Evolutionary conservation across 1,139 yeast species (phyloP).

Genomic region (Hemisphaericaspora xylofermentans): DNA sequence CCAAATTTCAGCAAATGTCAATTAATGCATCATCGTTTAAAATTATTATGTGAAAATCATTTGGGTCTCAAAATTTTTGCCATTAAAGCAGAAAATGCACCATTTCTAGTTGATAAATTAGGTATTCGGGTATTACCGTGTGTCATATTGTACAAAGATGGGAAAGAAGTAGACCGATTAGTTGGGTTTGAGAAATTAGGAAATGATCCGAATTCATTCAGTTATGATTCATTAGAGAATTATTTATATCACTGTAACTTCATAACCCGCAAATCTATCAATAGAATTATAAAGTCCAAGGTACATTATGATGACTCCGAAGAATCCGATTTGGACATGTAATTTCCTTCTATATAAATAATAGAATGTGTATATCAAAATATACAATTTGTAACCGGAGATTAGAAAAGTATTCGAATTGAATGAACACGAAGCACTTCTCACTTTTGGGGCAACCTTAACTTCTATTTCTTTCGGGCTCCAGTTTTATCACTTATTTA

Average conservation of each 20-base stretch:
- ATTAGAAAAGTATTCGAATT: too few species aligned
- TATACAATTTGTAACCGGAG: too few species aligned
- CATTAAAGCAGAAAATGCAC: constrained; percentile 65
- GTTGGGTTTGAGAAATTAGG: constrained; percentile 69
- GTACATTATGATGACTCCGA: constrained; percentile 21
- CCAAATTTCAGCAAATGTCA: constrained; percentile 60
- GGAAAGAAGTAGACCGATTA: constrained; percentile 56
- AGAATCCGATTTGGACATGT: constrained; percentile 43
- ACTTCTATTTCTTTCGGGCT: too few species aligned
- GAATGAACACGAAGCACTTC: too few species aligned
- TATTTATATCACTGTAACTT: constrained; percentile 25
- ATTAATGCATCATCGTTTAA: constrained; percentile 53
- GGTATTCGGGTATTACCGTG: constrained; percentile 69
- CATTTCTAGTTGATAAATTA: constrained; percentile 66
- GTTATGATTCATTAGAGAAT: constrained; percentile 46
- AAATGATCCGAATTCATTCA: constrained; percentile 29
- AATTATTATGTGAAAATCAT: constrained; percentile 51
- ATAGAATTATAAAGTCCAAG: constrained; percentile 13
- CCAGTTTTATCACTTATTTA: too few species aligned
- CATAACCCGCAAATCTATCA: constrained; percentile 34
- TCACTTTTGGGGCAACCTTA: too few species aligned
- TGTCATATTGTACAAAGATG: constrained; percentile 60
- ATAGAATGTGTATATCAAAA: background rate
- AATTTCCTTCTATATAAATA: constrained; percentile 4
- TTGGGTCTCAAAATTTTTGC: constrained; percentile 52